Conservation (phyloP, 805 yeast genomes). For the Candida oleophila region DNA sequence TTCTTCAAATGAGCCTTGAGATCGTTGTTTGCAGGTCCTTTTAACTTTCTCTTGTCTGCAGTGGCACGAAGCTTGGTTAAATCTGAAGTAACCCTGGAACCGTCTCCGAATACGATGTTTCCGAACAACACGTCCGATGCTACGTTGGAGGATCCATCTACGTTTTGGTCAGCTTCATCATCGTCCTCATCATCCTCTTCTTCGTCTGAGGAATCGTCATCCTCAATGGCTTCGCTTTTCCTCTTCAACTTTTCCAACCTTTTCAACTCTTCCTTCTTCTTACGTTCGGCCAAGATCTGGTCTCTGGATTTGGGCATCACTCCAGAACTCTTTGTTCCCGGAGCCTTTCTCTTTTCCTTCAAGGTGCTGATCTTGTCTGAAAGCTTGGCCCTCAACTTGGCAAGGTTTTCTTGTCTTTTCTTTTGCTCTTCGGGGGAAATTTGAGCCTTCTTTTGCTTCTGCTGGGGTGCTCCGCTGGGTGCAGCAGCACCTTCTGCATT, state of each 20-base stretch:
- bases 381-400: conserved; percentile 73
- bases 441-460: conserved; percentile 19
- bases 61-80: conserved; percentile 50
- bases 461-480: conserved; percentile 4
- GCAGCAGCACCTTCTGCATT: conserved; percentile 7
- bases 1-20: conserved; percentile 76
- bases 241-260: conserved; percentile 44
- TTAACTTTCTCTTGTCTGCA: conserved; percentile 52
- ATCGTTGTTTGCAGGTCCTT: conserved; percentile 87
- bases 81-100: conserved; percentile 76
- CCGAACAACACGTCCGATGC: conserved; percentile 61
- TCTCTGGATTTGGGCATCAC: conserved; percentile 82
- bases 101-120: conserved; percentile 79
- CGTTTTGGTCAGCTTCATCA: conserved; percentile 29
- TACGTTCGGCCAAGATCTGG: conserved; percentile 68
- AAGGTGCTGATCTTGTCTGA: conserved; percentile 68
- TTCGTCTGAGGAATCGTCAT: conserved; percentile 41
- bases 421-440: conserved; percentile 49
- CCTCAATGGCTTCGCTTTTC: conserved; percentile 38
- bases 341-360: conserved; percentile 85
- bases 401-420: conserved; percentile 53
- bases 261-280: conserved; percentile 44
- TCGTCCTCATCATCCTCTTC: conserved; percentile 25
- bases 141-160: conserved; percentile 24
- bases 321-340: conserved; percentile 77